Base-by-base conservation (phyloP, 495 filamentous ascomycete genomes). In the Pseudomonodictys pantanalensis region DNA sequence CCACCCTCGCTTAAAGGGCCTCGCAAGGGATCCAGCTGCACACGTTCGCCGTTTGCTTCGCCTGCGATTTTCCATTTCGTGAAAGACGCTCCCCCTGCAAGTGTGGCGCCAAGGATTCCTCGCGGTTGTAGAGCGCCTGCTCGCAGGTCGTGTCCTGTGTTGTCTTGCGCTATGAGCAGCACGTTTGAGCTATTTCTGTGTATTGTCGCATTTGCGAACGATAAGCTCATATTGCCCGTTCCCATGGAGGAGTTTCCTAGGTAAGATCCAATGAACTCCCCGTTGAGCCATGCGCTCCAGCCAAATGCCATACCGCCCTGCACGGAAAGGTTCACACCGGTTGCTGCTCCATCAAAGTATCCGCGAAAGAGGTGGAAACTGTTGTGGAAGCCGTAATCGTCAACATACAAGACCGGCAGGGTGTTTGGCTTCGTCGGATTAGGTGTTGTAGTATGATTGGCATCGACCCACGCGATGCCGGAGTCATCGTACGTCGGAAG, bases 1-100 rank as follows among this genome's bases (percentile, higher is more conserved):
- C 75, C 73, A 17, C 72, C 72, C 48, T 73, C 74, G 52, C 68
- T 71, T 18, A 64, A 38, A 0, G 67, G 52, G 15, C 62, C 70
- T 20, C 70, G 67, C 7, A 72, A 30, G 22, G 66, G 57, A 54
- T 72, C 70, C 22, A 72, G 33, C 24, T 52, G 39, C 10, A 42
- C 39, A 18, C 35, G 17, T 25, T 67, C 52, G 6, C 70, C 68
- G 15, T 66, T 67, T 1, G 67, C 70, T 12, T 48, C 62, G 39
- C 70, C 69, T 8, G 66, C 67, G 10, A 72, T 65, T 10, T 64
- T 62, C 70, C 70, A 72, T 3, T 60, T 54, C 12, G 54, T 66
- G 62, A 72, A 72, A 23, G 38, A n/a, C 17, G 53, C 45, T 17
- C 26, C 38, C 26, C 56, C 56, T 22, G 62, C 44, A 11, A 72